A percentile compares a stretch with the other conserved stretches of the same genome.
Evolutionary conservation across 495 filamentous ascomycete species (phyloP).

Genomic region (Xylaria venustula): DNA sequence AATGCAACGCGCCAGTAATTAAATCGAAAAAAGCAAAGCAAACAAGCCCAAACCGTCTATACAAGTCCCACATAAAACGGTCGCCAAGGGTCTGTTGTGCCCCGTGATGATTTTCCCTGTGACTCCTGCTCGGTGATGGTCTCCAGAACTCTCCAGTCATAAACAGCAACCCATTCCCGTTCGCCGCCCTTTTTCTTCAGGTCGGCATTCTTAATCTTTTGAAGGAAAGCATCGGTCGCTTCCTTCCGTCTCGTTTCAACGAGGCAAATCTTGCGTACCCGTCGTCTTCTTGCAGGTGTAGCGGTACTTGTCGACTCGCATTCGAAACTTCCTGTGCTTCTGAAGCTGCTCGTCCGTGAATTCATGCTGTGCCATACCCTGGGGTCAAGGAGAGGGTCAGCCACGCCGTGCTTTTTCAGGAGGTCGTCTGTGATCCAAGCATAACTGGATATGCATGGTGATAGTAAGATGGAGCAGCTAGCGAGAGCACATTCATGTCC

Average conservation of each 20-base stretch:
- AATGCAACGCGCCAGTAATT: constrained; percentile 15
- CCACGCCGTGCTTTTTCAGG: constrained; percentile 39
- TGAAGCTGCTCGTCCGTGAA: constrained; percentile 1
- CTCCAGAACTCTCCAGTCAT: constrained; percentile 52
- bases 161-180: constrained; percentile 42
- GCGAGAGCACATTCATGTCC: constrained; percentile 30
- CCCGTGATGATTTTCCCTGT: background rate
- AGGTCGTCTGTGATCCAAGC: constrained; percentile 45
- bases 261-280: constrained; percentile 40
- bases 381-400: constrained; percentile 30
- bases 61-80: constrained; percentile 26
- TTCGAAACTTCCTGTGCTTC: background rate
- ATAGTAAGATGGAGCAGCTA: constrained; percentile 41
- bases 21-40: background rate
- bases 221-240: constrained; percentile 39
- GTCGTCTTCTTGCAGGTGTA: constrained; percentile 6
- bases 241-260: constrained; percentile 41
- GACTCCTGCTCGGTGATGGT: constrained; percentile 38
- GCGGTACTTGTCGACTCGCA: constrained; percentile 26
- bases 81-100: constrained; percentile 24
- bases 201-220: constrained; percentile 29
- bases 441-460: constrained; percentile 42
- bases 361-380: constrained; percentile 26
- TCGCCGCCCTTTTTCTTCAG: constrained; percentile 34
- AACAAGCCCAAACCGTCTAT: constrained; percentile 9